phyloP scores from a whole-genome alignment of 306 rosid genomes.

The Prosopis cineraria region DNA sequence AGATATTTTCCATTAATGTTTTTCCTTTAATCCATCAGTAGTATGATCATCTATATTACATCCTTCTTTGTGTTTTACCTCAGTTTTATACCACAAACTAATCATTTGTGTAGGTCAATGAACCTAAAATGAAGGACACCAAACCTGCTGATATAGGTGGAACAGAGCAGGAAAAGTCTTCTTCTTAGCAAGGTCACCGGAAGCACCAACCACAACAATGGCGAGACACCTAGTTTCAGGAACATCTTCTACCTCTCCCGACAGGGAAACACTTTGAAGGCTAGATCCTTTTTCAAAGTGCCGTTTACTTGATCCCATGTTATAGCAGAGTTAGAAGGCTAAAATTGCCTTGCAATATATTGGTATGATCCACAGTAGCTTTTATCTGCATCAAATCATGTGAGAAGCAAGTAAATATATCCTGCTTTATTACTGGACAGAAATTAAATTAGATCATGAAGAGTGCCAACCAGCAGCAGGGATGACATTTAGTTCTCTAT shows the following conservation, averaged over 20 bases:
- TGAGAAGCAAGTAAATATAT: slow-evolving; percentile 9
- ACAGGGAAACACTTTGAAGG: slow-evolving; percentile 40
- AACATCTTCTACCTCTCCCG: slow-evolving; percentile 41
- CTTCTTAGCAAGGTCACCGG: slow-evolving; percentile 95
- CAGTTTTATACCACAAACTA: slow-evolving; percentile 2
- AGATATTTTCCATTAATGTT: background rate
- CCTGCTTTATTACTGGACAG: background rate
- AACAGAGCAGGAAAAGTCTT: slow-evolving; percentile 89
- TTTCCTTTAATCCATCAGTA: slow-evolving; percentile 6
- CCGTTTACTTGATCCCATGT: slow-evolving; percentile 78
- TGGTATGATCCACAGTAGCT: slow-evolving; percentile 6
- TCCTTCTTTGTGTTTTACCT: background rate
- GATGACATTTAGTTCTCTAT: background rate
- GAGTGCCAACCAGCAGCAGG: background rate
- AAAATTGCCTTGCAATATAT: slow-evolving; percentile 25
- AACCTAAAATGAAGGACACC: background rate
- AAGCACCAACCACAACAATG: slow-evolving; percentile 86
- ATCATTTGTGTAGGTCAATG: too few relatives aligned
- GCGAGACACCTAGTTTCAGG: slow-evolving; percentile 66
- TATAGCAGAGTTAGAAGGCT: slow-evolving; percentile 20
- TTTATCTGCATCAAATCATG: slow-evolving; percentile 21
- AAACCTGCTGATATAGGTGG: slow-evolving; percentile 73
- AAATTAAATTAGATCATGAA: background rate
- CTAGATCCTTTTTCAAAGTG: slow-evolving; percentile 55
- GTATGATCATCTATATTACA: slow-evolving; percentile 2